Evolutionary conservation across 192 early-diverging fungal genomes (phyloP).

Genomic region (Thamnidium elegans): DNA sequence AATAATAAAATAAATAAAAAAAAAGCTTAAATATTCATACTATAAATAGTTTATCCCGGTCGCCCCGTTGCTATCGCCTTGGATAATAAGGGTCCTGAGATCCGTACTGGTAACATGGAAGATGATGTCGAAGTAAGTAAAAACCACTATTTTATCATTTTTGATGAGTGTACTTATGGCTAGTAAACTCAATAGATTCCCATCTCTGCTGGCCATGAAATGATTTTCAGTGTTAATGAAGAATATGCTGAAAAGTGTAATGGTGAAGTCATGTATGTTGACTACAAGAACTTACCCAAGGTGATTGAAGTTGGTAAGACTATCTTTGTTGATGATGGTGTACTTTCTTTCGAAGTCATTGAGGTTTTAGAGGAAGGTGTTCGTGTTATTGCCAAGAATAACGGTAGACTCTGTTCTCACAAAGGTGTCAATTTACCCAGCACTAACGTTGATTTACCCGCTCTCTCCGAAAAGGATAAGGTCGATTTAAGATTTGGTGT

Average conservation of each 20-base stretch:
- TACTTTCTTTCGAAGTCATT: conserved; percentile 91
- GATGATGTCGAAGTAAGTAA: conserved; percentile 64
- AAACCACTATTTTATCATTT: background rate
- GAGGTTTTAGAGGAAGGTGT: conserved; percentile 57
- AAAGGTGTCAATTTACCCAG: conserved; percentile 97
- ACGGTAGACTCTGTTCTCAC: conserved; percentile 83
- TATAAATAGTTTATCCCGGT: conserved; percentile 39
- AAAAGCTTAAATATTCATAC: no score
- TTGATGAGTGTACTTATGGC: background rate
- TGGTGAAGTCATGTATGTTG: conserved; percentile 69
- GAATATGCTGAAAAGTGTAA: conserved; percentile 60
- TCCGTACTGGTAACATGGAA: conserved; percentile 81
- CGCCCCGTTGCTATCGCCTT: conserved; percentile 72
- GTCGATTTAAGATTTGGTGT: conserved; percentile 88
- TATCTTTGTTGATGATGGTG: conserved; percentile 94
- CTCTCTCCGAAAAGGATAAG: conserved; percentile 95
- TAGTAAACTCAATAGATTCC: conserved; percentile 35
- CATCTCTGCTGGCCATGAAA: conserved; percentile 72
- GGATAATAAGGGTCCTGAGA: conserved; percentile 87
- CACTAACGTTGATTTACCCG: conserved; percentile 88
- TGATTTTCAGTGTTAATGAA: conserved; percentile 71
- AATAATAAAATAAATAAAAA: background rate
- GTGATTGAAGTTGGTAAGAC: conserved; percentile 71
- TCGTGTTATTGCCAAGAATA: conserved; percentile 76
- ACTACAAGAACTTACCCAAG: conserved; percentile 77